Conservation (phyloP, 208 protist species). For the Wallacemonas sp. region DNA sequence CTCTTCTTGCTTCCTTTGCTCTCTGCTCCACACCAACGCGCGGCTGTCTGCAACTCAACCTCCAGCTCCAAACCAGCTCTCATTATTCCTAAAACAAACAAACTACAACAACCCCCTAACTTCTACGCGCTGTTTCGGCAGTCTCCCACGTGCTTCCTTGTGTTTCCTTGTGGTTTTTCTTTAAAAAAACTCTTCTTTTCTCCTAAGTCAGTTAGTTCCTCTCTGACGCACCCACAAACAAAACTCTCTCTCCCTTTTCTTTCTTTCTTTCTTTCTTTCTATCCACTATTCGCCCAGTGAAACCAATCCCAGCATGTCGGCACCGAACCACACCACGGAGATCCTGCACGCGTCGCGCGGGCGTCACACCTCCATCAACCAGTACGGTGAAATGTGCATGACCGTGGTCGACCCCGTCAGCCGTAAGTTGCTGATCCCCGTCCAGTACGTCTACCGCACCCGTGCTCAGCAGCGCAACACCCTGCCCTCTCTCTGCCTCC, state of each 20-base stretch:
- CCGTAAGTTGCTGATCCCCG: constrained; percentile 70
- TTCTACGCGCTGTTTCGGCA: too few relatives aligned
- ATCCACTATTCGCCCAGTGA: neutral
- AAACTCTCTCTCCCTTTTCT: constrained; percentile 7
- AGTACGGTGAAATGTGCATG: constrained; percentile 42
- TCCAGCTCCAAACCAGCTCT: too few relatives aligned
- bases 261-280: neutral
- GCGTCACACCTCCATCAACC: constrained; percentile 42
- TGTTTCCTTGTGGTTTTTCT: too few relatives aligned
- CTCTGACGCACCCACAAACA: too few relatives aligned
- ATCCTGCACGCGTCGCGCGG: constrained; percentile 8
- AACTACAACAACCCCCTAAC: too few relatives aligned
- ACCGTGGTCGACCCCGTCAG: constrained; percentile 78
- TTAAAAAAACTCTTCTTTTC: too few relatives aligned
- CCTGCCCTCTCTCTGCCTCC: constrained; percentile 74
- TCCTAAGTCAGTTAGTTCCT: neutral
- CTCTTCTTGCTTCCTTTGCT: too few relatives aligned
- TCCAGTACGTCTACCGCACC: constrained; percentile 58
- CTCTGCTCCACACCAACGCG: too few relatives aligned
- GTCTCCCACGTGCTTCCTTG: too few relatives aligned
- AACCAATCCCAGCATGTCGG: too few relatives aligned
- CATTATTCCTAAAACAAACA: too few relatives aligned
- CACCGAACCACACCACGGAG: neutral
- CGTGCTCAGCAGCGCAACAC: constrained; percentile 54
- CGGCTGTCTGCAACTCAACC: too few relatives aligned